A percentile compares a stretch with the other conserved stretches of the same genome.
Conservation (phyloP, 495 filamentous ascomycete genomes). For the Corynascus novoguineensis region DNA sequence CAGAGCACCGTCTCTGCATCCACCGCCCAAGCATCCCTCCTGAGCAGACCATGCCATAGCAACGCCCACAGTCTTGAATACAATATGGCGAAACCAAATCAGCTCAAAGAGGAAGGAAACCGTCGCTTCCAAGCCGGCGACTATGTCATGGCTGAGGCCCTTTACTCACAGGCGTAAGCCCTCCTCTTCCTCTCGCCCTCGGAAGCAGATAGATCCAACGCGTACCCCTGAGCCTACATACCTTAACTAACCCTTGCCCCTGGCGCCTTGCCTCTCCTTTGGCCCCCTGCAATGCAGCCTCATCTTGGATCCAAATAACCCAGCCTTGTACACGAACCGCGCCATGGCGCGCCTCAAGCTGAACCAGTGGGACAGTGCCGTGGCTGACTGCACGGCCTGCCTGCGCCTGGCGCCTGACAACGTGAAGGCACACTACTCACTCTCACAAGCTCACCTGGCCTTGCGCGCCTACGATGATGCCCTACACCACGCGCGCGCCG, state of each 20-base stretch:
- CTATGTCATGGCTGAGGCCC: constrained; percentile 65
- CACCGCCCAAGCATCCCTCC: not conserved
- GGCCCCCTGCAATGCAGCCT: constrained; percentile 35
- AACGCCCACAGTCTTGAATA: too few relatives aligned
- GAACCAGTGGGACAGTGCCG: constrained; percentile 63
- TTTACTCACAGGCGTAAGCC: constrained; percentile 80
- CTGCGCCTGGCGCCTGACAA: constrained; percentile 60
- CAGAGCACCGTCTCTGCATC: not conserved
- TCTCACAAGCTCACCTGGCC: constrained; percentile 75
- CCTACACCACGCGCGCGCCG: constrained; percentile 60
- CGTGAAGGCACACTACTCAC: constrained; percentile 79
- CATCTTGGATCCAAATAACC: constrained; percentile 55
- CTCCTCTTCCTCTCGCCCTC: not conserved
- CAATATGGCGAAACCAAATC: constrained; percentile 14
- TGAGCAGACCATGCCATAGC: constrained; percentile 3
- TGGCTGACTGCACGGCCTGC: constrained; percentile 70
- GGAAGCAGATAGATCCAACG: not conserved
- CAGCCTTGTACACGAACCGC: constrained; percentile 76
- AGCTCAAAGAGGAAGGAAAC: constrained; percentile 58
- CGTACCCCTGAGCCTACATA: not conserved
- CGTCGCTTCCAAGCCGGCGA: constrained; percentile 62
- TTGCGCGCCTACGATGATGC: constrained; percentile 72
- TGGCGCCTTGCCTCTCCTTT: too few relatives aligned
- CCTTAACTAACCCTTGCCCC: not conserved
- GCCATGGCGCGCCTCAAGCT: constrained; percentile 76